Evolutionary conservation across 345 rosid species (phyloP), one percentile per base, ranked within the genome.

Genomic region (Bruguiera sexangula): DNA sequence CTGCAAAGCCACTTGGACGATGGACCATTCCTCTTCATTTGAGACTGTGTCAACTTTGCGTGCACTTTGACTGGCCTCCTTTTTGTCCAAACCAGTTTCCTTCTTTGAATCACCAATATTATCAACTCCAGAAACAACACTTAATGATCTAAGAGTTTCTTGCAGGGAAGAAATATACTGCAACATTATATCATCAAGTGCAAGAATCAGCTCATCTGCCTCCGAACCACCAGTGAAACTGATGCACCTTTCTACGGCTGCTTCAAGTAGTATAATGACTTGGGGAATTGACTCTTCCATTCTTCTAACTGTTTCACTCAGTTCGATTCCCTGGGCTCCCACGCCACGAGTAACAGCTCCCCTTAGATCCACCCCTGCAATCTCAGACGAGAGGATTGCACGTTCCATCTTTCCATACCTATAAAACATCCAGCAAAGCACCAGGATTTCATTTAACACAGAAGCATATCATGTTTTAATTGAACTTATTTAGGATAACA

Each of bases 281-380:
- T 87, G 97, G 68, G 99, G 96, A 74, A 90, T 85, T 56, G 99
- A 95, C 72, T 95, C 99, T 83, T 95, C 99, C 99, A 95, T 95
- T 75, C 99, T 85, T 72, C 97, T 79, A 78, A 95, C 99, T 55
- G 97, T 88, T 81, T 95, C 99, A 36, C 97, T 95, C 82, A 95
- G 90, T 73, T 95, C 99, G 72, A 95, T 85, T 73, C 99, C 99
- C 81, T 95, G 97, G 75, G 97, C 99, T 67, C 99, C 97, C 69
- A 95, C 86, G 24, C 96, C 96, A 70, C 99, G 96, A 60, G 96
- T 73, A 66, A 95, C 99, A 67, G 99, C 99, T 70, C 99, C 97
- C 74, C 99, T 89, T 75, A 95, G 85, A 85, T 92, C 99, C 66
- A 92, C 87, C 50, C 85, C 89, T n/a, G 99, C 81, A 68, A 95